Evolutionary conservation across 2,329 filamentous ascomycete species (phyloP), one percentile per base, ranked within the genome.

Genomic region (Paracamarosporium sp.): DNA sequence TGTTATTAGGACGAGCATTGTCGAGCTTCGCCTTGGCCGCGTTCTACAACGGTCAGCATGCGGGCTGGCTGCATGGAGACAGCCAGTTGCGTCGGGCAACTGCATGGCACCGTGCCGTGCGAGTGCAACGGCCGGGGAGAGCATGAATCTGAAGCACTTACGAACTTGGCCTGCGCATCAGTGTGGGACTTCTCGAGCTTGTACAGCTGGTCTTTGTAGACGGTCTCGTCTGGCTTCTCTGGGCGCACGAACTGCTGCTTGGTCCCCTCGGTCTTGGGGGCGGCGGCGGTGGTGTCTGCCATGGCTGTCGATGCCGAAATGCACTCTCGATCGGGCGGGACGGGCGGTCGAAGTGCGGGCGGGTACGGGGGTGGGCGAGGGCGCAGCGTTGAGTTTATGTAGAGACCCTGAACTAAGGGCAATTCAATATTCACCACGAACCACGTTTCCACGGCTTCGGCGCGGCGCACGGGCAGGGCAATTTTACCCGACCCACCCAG

Each of bases 1-100:
- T 88, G 75, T 94, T 92, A 81, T 91, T 90, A 46, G 92, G 91
- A 72, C 89, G 85, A 59, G 91, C 91, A 64, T 88, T 82, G 57
- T 97, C 93, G 74, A 98, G 87, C 82, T 97, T 96, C 76, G 89
- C 86, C 80, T 93, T 94, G 80, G 95, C 83, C 65, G 89, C 88
- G 74, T 91, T 93, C 94, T 98, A 74, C 15, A 35, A 41, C 33
- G 17, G 25, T 51, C n/a, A 51, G 48, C 48, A 51, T 15, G 36
- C 22, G 35, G 33, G 15, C 31, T 50, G 25, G 33, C 27, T 24
- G 24, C 25, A 43, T 36, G 43, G 15, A 8, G 35, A 38, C 22
- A 25, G 22, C 11, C 40, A 17, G 8, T 22, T 17, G 36, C 7
- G 22, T 9, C 36, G 36, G 17, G 17, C 12, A 40, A 1, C 4